phyloP scores from a whole-genome alignment of 257 asterid species.

The Eustoma russellianum region DNA sequence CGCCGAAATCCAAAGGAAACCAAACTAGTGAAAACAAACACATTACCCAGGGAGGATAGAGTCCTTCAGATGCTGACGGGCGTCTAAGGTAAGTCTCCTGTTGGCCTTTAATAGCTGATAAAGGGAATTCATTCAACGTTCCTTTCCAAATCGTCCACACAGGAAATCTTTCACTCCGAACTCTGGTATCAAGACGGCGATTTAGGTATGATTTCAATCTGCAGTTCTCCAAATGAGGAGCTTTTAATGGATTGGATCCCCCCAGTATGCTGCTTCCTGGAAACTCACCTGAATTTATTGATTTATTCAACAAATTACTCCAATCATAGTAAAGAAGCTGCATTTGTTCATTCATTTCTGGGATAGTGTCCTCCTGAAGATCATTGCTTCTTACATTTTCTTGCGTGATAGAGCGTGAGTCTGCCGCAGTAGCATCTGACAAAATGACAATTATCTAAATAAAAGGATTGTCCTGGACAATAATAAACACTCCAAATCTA shows the following conservation, averaged over 20 bases:
- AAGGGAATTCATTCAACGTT: slow-evolving; percentile 30
- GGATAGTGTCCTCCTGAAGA: slow-evolving; percentile 18
- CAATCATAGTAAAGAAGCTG: slow-evolving; percentile 48
- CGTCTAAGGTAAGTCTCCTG: slow-evolving; percentile 34
- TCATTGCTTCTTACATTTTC: slow-evolving; percentile 22
- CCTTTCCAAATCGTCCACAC: slow-evolving; percentile 97
- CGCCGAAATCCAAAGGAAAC: no score
- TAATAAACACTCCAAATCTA: no score
- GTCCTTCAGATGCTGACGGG: slow-evolving; percentile 39
- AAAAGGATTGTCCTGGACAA: no score
- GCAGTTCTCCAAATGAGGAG: slow-evolving; percentile 91
- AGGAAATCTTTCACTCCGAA: slow-evolving; percentile 46
- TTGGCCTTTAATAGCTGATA: slow-evolving; percentile 26
- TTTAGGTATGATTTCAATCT: slow-evolving; percentile 30
- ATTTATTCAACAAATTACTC: slow-evolving; percentile 34
- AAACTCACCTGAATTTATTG: slow-evolving; percentile 13
- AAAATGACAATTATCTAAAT: no score
- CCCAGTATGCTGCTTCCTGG: slow-evolving; percentile 12
- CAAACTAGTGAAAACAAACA: no score
- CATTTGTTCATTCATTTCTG: slow-evolving; percentile 28
- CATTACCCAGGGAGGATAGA: slow-evolving; percentile 98
- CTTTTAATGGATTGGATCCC: slow-evolving; percentile 26
- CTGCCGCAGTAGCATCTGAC: slow-evolving; percentile 25
- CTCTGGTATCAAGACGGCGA: slow-evolving; percentile 46
- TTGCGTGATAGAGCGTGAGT: slow-evolving; percentile 19